Base-by-base conservation (phyloP, 768 basidiomycete species). In the Rhodosporidiobolus sp. region DNA sequence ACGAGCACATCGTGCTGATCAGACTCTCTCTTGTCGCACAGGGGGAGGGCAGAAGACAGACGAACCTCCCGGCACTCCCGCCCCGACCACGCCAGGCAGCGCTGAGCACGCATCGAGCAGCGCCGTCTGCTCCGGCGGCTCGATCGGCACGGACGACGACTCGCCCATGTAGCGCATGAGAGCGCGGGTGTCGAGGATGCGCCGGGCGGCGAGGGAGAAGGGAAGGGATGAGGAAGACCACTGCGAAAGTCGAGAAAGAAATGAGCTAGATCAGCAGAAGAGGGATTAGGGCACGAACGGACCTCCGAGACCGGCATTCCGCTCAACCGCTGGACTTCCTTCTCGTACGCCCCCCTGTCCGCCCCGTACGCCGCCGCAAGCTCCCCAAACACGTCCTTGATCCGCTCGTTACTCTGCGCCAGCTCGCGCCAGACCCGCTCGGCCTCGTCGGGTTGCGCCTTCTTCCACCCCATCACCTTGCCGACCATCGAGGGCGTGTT, bases 41-140 rank as follows among this genome's bases (percentile, higher is more conserved):
- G 24, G 9, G 6, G 38, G 24, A 48, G 19, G 43, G 16, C 54
- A 54, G 61, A 59, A 38, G 55, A n/a, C 5, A 22, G 8, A 80
- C 89, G 76, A 78, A 94, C 94, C 94, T 53, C 96, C 96, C 11
- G 96, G 96, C 9, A 98, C 96, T 28, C 95, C 95, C 34, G 94
- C 94, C 30, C 92, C 93, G 50, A 98, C 85, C 26, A 97, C 89
- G 38, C 96, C 96, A 6, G 90, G 87, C 75, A 89, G 85, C 22
- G 85, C 82, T 24, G 90, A 83, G 72, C 92, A 95, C 8, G 84
- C 83, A 79, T 98, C 87, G 59, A 99, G 85, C 30, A 99, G 85
- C 53, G 83, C 81, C 0, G 92, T 94, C 81, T 99, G 96, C 79
- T 90, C 87, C 7, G 84, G 81, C 2, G 96, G 96, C 81, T 99